phyloP scores from a whole-genome alignment of 2,329 filamentous ascomycete species.

The Diplodia seriata region DNA sequence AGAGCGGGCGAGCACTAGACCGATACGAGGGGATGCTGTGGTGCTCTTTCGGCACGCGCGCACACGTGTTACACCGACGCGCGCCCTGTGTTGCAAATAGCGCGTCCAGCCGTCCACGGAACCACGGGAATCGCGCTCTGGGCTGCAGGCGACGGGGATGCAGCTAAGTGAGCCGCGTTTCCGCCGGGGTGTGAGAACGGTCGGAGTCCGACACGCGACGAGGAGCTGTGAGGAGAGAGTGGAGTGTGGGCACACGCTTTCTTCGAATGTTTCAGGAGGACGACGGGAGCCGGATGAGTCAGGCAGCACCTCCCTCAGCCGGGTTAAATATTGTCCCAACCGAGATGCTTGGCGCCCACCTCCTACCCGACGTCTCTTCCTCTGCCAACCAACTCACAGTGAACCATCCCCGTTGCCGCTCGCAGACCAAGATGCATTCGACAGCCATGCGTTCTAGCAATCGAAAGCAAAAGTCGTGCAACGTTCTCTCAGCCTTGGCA shows the following conservation, averaged over 20 bases:
- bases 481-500: no score
- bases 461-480: no score
- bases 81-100: not conserved
- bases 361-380: not conserved
- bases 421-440: no score
- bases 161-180: not conserved
- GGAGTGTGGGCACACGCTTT: not conserved
- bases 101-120: not conserved
- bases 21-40: not conserved
- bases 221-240: not conserved
- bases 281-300: not conserved
- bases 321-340: slow-evolving; percentile 9
- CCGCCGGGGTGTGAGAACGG: not conserved
- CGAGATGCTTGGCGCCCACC: slow-evolving; percentile 2
- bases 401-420: no score
- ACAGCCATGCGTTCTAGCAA: no score
- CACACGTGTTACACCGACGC: slow-evolving; percentile 9
- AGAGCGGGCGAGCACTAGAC: not conserved
- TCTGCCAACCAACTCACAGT: not conserved
- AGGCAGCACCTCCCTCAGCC: not conserved
- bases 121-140: not conserved
- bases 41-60: not conserved
- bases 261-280: slow-evolving; percentile 7
- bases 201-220: slow-evolving; percentile 2
- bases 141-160: not conserved